Conservation (phyloP, 2,329 filamentous ascomycete genomes). For the Fusarium tanahbumbuense region DNA sequence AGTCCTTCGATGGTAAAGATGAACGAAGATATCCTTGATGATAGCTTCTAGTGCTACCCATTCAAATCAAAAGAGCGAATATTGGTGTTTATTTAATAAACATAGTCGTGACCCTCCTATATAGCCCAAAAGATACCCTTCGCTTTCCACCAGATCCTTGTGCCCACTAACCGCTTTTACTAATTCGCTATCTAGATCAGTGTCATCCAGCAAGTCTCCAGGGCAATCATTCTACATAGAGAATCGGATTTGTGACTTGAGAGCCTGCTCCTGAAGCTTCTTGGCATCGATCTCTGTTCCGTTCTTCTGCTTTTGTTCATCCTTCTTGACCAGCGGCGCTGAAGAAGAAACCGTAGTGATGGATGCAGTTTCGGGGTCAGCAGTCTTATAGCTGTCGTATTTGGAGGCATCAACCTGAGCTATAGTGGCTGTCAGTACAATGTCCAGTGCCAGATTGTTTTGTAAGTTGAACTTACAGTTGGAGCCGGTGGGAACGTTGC, state of each 20-base stretch:
- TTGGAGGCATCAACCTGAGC: slow-evolving; percentile 27
- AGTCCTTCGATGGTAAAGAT: slow-evolving; percentile 75
- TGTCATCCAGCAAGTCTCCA: background rate
- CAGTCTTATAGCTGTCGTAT: slow-evolving; percentile 19
- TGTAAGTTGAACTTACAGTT: slow-evolving; percentile 29
- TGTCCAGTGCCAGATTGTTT: background rate
- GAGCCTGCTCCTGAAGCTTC: slow-evolving; percentile 46
- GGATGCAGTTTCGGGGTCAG: slow-evolving; percentile 44
- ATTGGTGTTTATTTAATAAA: background rate
- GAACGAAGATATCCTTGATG: slow-evolving; percentile 70
- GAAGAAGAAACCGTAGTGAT: slow-evolving; percentile 43
- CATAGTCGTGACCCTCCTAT: slow-evolving; percentile 1
- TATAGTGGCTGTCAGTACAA: slow-evolving; percentile 15
- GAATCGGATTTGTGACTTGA: slow-evolving; percentile 46
- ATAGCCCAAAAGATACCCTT: slow-evolving; percentile 26
- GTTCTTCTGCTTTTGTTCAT: slow-evolving; percentile 27
- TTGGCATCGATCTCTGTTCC: slow-evolving; percentile 35
- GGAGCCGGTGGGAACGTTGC: slow-evolving; percentile 19
- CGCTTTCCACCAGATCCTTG: background rate
- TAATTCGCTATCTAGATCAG: slow-evolving; percentile 2
- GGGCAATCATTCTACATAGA: slow-evolving; percentile 35
- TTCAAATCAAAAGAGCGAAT: background rate
- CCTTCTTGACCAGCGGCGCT: slow-evolving; percentile 41
- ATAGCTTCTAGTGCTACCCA: slow-evolving; percentile 63
- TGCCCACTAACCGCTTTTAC: background rate